phyloP scores from a whole-genome alignment of 2,329 filamentous ascomycete genomes.

The Allantophomopsis cytisporea region DNA sequence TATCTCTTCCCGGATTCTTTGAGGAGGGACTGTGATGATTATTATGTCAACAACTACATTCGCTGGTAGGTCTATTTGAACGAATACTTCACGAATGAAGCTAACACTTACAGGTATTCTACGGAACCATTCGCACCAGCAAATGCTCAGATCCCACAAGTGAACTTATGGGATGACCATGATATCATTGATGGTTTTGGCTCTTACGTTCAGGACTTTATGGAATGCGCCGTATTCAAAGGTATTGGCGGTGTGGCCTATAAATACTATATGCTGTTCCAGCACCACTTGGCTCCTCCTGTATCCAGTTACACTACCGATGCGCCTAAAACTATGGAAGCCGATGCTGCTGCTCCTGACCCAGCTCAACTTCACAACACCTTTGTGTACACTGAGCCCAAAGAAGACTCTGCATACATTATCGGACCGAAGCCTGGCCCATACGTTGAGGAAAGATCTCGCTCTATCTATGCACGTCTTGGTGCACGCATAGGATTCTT shows the following conservation, averaged over 20 bases:
- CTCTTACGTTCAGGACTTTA: constrained; percentile 87
- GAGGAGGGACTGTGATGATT: constrained; percentile 73
- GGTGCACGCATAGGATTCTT: constrained; percentile 75
- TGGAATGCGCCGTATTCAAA: constrained; percentile 82
- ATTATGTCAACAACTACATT: constrained; percentile 86
- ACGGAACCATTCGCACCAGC: constrained; percentile 74
- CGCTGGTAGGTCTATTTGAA: constrained; percentile 49
- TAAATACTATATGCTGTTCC: constrained; percentile 97
- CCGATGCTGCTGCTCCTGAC: constrained; percentile 35
- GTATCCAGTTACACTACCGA: constrained; percentile 71
- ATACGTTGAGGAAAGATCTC: constrained; percentile 79
- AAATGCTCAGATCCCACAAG: constrained; percentile 83
- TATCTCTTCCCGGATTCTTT: constrained; percentile 68
- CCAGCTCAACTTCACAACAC: constrained; percentile 60
- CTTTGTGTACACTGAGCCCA: constrained; percentile 50
- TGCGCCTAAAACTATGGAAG: constrained; percentile 40
- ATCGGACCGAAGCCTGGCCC: constrained; percentile 55
- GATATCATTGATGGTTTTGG: constrained; percentile 89
- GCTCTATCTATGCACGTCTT: constrained; percentile 75
- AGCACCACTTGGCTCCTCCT: constrained; percentile 83
- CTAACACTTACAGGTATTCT: constrained; percentile 47
- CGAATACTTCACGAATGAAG: constrained; percentile 26
- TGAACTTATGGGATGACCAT: constrained; percentile 98
- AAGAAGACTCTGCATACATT: constrained; percentile 52
- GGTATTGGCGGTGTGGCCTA: constrained; percentile 86